Evolutionary conservation across 495 filamentous ascomycete species (phyloP), one percentile per base, ranked within the genome.

Genomic region (Penicillium bialowiezense): DNA sequence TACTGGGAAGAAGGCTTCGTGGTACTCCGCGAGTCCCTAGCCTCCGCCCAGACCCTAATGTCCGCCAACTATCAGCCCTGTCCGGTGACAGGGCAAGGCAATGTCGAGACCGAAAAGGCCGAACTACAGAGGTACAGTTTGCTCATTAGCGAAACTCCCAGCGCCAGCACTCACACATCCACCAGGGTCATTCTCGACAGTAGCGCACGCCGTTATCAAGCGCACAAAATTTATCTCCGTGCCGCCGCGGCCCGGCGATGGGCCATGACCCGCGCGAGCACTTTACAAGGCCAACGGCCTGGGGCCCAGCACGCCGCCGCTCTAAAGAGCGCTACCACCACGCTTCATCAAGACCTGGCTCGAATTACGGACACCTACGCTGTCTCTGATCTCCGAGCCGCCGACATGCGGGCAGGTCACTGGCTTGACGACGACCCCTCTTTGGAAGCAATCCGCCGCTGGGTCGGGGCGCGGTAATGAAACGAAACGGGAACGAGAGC

Each of bases 221-320:
- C 80, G 29, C 90, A 93, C 64, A 88, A 86, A 65, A 89, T 91
- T 51, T 91, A 91, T 56, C 78, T 92, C 14, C 84, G 86, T 21
- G 86, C 88, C 33, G 81, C 80, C 4, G 89, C 90, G 12, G 88
- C 84, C 15, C 81, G 83, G 57, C 78, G 88, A 63, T 96, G 91
- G 91, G 71, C 88, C 55, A 85, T 89, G 54, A 80, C 84, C 57
- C 80, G 90, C 32, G 76, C 84, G 15, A 71, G 73, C 29, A 72
- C 89, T 36, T 74, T 92, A 20, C 76, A 82, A 54, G 86, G 87
- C 33, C 76, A 81, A 50, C 74, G 74, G 52, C 79, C 87, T 40
- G 76, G 77, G 42, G 65, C 76, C 24, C 72, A 77, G 37, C 80
- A 87, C 57, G 67, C 75, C 21, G 56, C 76, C 7, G 78, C 81